Evolutionary conservation across 2,329 filamentous ascomycete species (phyloP).

Genomic region (Paracorniculantispora psalliotae): DNA sequence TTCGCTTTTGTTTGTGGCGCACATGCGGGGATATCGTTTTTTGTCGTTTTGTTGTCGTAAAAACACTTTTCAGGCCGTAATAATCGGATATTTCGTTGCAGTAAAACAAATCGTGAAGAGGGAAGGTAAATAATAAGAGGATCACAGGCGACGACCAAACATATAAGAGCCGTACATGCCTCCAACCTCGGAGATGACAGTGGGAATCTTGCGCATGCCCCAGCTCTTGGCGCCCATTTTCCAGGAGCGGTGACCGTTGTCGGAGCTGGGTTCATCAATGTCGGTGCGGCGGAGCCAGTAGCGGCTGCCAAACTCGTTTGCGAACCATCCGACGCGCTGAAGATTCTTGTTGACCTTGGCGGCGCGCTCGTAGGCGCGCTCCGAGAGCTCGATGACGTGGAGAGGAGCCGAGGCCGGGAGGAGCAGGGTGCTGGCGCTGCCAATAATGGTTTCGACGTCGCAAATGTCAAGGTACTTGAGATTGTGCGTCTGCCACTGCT

Average conservation of each 20-base stretch:
- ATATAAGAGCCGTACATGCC: slow-evolving; percentile 80
- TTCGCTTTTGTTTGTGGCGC: background rate
- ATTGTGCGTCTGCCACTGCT: slow-evolving; percentile 45
- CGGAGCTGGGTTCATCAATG: slow-evolving; percentile 28
- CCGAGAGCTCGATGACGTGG: slow-evolving; percentile 69
- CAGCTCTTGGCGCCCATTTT: slow-evolving; percentile 82
- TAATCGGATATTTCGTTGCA: slow-evolving; percentile 6
- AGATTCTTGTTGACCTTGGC: slow-evolving; percentile 59
- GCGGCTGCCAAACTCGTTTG: slow-evolving; percentile 62
- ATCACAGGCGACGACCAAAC: slow-evolving; percentile 55
- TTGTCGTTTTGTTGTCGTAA: background rate
- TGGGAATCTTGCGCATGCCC: slow-evolving; percentile 89
- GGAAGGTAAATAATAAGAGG: background rate
- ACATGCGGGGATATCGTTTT: background rate
- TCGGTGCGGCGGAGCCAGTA: slow-evolving; percentile 62
- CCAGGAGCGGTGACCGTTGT: slow-evolving; percentile 59
- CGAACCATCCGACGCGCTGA: slow-evolving; percentile 61
- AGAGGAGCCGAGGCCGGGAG: slow-evolving; percentile 59
- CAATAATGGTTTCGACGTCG: slow-evolving; percentile 53
- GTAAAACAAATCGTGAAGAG: background rate
- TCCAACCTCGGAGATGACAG: slow-evolving; percentile 85
- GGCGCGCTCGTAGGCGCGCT: slow-evolving; percentile 61
- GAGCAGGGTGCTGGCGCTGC: slow-evolving; percentile 56
- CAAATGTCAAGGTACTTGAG: slow-evolving; percentile 75
- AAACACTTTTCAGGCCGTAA: background rate